A percentile compares a stretch with the other conserved stretches of the same genome.
These are phyloP conservation scores for Phialemoniopsis sp. DNA, from an alignment of 2,329 filamentous ascomycete genomes.

Conservation along the genomic window DNA sequence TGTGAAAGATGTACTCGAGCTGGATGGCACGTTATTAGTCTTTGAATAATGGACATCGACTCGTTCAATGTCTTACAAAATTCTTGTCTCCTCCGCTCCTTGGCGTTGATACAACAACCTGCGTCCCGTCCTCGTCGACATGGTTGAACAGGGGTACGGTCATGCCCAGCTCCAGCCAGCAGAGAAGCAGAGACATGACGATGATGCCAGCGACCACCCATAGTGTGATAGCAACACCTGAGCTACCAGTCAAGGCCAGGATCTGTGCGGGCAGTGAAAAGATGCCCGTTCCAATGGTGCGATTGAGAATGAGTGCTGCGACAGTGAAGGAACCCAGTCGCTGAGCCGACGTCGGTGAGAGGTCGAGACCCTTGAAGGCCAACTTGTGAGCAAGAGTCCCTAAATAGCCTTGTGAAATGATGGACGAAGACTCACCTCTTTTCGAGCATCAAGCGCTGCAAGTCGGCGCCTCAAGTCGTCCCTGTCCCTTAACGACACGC, in stretches of 20 bases:
- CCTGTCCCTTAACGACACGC: no score
- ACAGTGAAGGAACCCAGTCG: slow-evolving; percentile 7
- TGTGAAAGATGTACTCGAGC: slow-evolving; percentile 30
- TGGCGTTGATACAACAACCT: slow-evolving; percentile 19
- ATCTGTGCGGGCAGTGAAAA: slow-evolving; percentile 11
- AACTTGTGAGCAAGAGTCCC: no score
- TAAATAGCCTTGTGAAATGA: neutral
- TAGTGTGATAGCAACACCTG: slow-evolving; percentile 15
- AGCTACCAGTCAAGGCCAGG: slow-evolving; percentile 4
- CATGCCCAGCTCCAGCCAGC: slow-evolving; percentile 27
- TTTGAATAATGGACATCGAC: neutral
- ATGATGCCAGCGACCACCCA: slow-evolving; percentile 20
- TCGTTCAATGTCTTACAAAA: slow-evolving; percentile 17
- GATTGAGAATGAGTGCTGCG: slow-evolving; percentile 8
- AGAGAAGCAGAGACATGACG: slow-evolving; percentile 11
- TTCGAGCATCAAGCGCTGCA: neutral
- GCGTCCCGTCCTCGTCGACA: slow-evolving; percentile 12
- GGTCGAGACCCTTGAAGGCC: no score
- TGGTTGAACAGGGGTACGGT: slow-evolving; percentile 22
- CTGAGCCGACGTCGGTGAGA: neutral
- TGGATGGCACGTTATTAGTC: slow-evolving; percentile 6
- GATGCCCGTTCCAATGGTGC: slow-evolving; percentile 11
- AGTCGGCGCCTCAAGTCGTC: neutral
- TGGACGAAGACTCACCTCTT: neutral
- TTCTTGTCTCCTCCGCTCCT: slow-evolving; percentile 35